A percentile compares a stretch with the other conserved stretches of the same genome.
Evolutionary conservation across 106 monocot species (phyloP).

Genomic region (Phalaenopsis equestris): DNA sequence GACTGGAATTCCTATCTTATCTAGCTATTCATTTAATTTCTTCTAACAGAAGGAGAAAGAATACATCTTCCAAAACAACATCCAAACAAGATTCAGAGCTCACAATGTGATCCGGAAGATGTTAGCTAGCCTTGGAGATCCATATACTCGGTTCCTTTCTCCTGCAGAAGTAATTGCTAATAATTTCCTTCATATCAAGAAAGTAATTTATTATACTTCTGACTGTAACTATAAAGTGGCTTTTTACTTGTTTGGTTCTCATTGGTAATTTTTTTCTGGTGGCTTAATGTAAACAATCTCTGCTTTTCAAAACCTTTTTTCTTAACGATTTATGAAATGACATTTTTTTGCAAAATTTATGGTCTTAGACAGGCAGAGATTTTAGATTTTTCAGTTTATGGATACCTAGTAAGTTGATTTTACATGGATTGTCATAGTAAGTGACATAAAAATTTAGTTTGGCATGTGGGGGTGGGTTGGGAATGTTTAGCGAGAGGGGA

Average conservation of each 20-base stretch:
- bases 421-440: not conserved
- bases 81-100: slow-evolving; percentile 61
- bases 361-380: no score
- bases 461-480: not conserved
- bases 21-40: not conserved
- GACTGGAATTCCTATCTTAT: not conserved
- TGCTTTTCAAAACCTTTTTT: not conserved
- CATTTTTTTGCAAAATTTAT: not conserved
- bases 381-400: no score
- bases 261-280: not conserved
- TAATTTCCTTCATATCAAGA: not conserved
- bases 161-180: slow-evolving; percentile 58
- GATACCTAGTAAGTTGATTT: no score
- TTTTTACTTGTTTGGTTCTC: not conserved
- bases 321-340: not conserved
- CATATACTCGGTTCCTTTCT: slow-evolving; percentile 89
- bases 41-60: slow-evolving; percentile 56
- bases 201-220: not conserved
- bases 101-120: slow-evolving; percentile 72
- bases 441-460: not conserved
- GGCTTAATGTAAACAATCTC: not conserved
- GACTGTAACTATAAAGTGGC: not conserved
- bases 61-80: slow-evolving; percentile 39
- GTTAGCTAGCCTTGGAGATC: slow-evolving; percentile 78
- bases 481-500: not conserved